phyloP scores from a whole-genome alignment of 192 early-diverging fungal genomes.

The Allomyces javanicus region DNA sequence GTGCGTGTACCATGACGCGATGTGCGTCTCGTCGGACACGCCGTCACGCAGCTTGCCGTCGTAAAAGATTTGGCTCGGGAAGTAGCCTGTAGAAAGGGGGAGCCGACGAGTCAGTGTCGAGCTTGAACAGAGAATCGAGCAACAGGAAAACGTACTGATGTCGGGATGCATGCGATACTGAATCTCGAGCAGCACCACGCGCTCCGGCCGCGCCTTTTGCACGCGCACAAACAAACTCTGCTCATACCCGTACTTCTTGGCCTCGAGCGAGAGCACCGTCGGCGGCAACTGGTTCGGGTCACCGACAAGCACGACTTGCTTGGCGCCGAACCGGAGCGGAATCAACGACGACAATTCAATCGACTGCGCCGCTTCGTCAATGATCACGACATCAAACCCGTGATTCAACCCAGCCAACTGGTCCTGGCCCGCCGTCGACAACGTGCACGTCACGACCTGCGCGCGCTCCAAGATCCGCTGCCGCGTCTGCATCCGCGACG shows the following conservation, averaged over 20 bases:
- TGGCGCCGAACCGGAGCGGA: constrained; percentile 62
- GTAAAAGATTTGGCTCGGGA: constrained; percentile 50
- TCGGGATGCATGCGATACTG: constrained; percentile 96
- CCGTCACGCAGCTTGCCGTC: constrained; percentile 51
- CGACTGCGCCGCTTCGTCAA: constrained; percentile 91
- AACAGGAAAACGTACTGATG: constrained; percentile 55
- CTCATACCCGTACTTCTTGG: constrained; percentile 52
- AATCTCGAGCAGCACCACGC: constrained; percentile 63
- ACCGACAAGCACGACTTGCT: constrained; percentile 72
- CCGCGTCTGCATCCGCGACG: constrained; percentile 28
- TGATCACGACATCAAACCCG: constrained; percentile 67
- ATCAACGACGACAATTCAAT: constrained; percentile 75
- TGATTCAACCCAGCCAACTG: constrained; percentile 39
- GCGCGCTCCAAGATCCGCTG: constrained; percentile 49
- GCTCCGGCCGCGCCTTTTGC: constrained; percentile 38
- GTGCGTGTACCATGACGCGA: constrained; percentile 52
- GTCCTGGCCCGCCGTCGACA: constrained; percentile 74
- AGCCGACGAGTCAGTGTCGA: no score
- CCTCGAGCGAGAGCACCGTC: constrained; percentile 58
- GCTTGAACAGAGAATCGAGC: neutral
- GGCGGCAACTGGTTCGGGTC: constrained; percentile 89
- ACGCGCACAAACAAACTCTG: constrained; percentile 76
- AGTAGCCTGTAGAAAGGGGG: neutral
- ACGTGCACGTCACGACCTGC: constrained; percentile 67
- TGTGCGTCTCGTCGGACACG: constrained; percentile 34